Conservation (phyloP, 2,329 filamentous ascomycete species). For the Aureobasidium subglaciale region DNA sequence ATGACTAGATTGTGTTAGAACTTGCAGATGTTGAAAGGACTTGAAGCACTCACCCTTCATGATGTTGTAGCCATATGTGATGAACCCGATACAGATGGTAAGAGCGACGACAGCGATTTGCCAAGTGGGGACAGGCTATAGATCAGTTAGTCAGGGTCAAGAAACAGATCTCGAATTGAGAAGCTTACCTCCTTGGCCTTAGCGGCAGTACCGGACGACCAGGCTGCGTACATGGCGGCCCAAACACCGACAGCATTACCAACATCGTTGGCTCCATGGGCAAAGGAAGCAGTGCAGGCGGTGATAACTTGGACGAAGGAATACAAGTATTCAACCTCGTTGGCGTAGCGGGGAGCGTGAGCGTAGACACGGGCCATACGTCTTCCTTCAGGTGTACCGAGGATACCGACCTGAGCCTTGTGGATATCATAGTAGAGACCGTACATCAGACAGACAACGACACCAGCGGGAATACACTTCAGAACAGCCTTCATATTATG, state of each 20-base stretch:
- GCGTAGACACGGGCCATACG: conserved; percentile 58
- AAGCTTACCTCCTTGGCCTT: conserved; percentile 47
- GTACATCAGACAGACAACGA: conserved; percentile 59
- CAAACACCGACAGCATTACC: conserved; percentile 58
- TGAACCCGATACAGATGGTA: conserved; percentile 49
- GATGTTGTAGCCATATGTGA: conserved; percentile 59
- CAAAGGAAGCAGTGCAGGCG: conserved; percentile 65
- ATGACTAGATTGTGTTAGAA: conserved; percentile 29
- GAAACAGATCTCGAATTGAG: not conserved
- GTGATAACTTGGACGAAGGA: conserved; percentile 40
- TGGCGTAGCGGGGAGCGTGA: conserved; percentile 53
- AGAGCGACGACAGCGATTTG: conserved; percentile 62
- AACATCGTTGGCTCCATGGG: conserved; percentile 63
- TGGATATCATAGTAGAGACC: conserved; percentile 79
- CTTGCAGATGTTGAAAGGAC: too few species aligned
- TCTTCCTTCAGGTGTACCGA: conserved; percentile 63
- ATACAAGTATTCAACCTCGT: conserved; percentile 57
- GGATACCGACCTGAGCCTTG: conserved; percentile 62
- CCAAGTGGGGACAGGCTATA: conserved; percentile 58
- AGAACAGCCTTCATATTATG: conserved; percentile 58
- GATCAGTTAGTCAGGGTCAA: not conserved
- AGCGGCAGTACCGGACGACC: conserved; percentile 42
- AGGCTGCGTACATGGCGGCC: conserved; percentile 56
- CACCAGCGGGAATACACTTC: conserved; percentile 62
- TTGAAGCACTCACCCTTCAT: conserved; percentile 45